Evolutionary conservation across 805 yeast genomes (phyloP), one percentile per base, ranked within the genome.

Genomic region (Lachancea quebecensis): DNA sequence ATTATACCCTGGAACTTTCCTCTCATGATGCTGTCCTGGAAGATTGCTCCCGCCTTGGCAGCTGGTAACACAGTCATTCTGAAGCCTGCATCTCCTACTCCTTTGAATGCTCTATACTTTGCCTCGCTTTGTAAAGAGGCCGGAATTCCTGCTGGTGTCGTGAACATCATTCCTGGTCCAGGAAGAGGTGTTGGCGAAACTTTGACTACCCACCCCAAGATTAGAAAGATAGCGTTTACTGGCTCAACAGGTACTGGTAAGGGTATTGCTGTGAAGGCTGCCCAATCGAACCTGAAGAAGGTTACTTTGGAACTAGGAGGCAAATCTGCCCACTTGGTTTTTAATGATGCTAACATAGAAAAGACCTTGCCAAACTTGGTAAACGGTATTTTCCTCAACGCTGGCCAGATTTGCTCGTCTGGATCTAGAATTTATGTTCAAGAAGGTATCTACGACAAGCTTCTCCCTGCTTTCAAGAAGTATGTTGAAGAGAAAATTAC

Each of bases 1-100:
- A 82, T 84, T 52, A 83, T 84, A 51, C 90, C 91, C 62, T 84
- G 90, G 90, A 84, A 84, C 65, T 84, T 84, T 77, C 91, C 91
- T 56, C 67, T 84, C 52, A 73, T 84, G 71, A 83, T 84, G 85
- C 73, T 81, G 64, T 67, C 85, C 36, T 84, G 91, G 91, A 84
- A 84, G 63, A 70, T 84, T 48, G 87, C 84, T 44, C 90, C 91
- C 38, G 87, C 86, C 50, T 69, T 82, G 57, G 85, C 85, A 42
- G 78, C 88, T 54, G 88, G 88, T 69, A 82, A 82, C 71, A 78
- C 85, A 42, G 71, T 79, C 54, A 79, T 84, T 44, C 68, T 84
- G 61, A 84, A 84, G 66, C 81, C 90, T 34, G 88, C 91, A 40
- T 82, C 82, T 59, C 78, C 85, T 45, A 84, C 91, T 43, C 89